These are phyloP conservation scores for Ceratocystis lukuohia DNA, from an alignment of 2,329 filamentous ascomycete genomes.

Conservation along the genomic window DNA sequence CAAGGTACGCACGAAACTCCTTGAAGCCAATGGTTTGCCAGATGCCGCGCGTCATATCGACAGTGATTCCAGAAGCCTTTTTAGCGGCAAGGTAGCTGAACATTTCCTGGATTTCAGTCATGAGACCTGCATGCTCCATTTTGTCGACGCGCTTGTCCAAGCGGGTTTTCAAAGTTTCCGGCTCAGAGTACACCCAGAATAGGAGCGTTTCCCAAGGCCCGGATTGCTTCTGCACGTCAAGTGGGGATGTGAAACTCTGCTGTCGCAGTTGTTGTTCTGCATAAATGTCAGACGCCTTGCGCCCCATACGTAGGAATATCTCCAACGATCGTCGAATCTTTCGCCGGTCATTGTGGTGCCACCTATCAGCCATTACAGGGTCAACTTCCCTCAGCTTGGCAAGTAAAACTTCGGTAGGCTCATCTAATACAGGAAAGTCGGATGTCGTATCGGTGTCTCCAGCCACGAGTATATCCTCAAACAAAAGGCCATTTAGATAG, in stretches of 20 bases:
- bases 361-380: slow-evolving; percentile 74
- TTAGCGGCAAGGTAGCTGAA: slow-evolving; percentile 27
- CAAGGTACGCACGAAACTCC: slow-evolving; percentile 65
- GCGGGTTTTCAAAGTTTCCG: slow-evolving; percentile 51
- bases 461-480: slow-evolving; percentile 54
- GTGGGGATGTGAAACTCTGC: background rate
- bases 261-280: slow-evolving; percentile 46
- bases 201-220: slow-evolving; percentile 47
- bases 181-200: slow-evolving; percentile 76
- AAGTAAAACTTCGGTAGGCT: slow-evolving; percentile 57
- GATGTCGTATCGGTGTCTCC: slow-evolving; percentile 27
- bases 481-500: slow-evolving; percentile 80
- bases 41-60: slow-evolving; percentile 71
- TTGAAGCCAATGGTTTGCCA: slow-evolving; percentile 97
- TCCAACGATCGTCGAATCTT: slow-evolving; percentile 85
- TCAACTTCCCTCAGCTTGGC: slow-evolving; percentile 66
- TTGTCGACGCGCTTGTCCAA: slow-evolving; percentile 67
- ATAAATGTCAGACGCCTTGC: slow-evolving; percentile 74
- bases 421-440: slow-evolving; percentile 55
- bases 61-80: slow-evolving; percentile 33
- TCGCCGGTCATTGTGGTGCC: slow-evolving; percentile 86
- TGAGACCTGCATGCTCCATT: slow-evolving; percentile 54
- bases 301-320: slow-evolving; percentile 75
- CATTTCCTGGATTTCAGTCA: slow-evolving; percentile 37
- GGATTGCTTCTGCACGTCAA: background rate